Percentiles rank a stretch among this genome's conserved stretches.
Conservation (phyloP, 306 rosid species). For the Medicago lupulina region DNA sequence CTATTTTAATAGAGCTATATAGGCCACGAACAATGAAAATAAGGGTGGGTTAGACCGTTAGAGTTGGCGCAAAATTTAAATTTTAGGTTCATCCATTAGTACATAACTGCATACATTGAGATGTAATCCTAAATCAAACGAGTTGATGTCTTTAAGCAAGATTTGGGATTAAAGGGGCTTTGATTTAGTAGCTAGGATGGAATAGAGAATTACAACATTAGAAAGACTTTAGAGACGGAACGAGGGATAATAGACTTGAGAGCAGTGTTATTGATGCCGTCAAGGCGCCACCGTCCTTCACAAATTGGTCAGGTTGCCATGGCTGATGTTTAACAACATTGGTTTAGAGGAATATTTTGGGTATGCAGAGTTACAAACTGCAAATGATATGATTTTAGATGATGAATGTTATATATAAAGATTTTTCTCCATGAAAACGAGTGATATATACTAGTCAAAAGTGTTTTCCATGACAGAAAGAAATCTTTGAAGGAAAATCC, state of each 20-base stretch:
- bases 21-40: background rate
- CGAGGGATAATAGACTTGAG: background rate
- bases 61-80: conserved; percentile 10
- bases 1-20: conserved; percentile 7
- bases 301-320: too few species aligned
- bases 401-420: background rate
- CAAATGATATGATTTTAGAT: background rate
- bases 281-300: too few species aligned
- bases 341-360: background rate
- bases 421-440: conserved; percentile 11
- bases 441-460: background rate
- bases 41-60: background rate
- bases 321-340: too few species aligned
- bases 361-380: background rate
- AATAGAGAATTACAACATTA: conserved; percentile 5
- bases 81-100: conserved; percentile 15
- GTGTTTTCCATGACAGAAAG: conserved; percentile 7
- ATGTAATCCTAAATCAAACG: conserved; percentile 11
- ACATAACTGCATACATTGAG: background rate
- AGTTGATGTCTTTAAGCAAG: conserved; percentile 8
- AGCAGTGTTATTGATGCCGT: too few species aligned
- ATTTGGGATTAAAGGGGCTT: conserved; percentile 17
- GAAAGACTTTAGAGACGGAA: conserved; percentile 18
- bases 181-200: background rate
- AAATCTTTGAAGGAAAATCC: conserved; percentile 16